phyloP scores from a whole-genome alignment of 345 rosid species.

The Sonneratia alba region DNA sequence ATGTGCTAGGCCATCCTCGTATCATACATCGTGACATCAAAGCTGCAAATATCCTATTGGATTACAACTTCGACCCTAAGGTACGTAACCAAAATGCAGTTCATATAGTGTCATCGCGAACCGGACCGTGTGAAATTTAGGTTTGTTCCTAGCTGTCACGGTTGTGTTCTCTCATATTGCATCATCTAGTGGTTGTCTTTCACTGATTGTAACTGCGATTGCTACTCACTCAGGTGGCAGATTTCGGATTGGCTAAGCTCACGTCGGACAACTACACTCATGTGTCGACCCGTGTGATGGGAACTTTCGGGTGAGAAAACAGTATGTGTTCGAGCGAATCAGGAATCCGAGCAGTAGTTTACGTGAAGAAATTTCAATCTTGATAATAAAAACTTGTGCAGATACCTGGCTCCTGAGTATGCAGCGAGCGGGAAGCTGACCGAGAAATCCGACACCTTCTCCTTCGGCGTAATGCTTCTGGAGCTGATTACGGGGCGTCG shows the following conservation, averaged over 20 bases:
- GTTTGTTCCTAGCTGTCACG: no score
- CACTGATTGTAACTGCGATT: no score
- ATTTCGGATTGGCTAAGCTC: slow-evolving; percentile 79
- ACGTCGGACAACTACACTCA: slow-evolving; percentile 55
- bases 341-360: no score
- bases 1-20: slow-evolving; percentile 4
- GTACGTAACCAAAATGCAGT: slow-evolving; percentile 17
- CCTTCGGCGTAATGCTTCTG: slow-evolving; percentile 8
- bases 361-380: no score
- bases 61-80: slow-evolving; percentile 43
- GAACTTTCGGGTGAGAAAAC: slow-evolving; percentile 67
- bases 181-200: no score
- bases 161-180: no score
- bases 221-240: slow-evolving; percentile 46
- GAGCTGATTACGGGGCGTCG: slow-evolving; percentile 6
- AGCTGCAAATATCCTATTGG: slow-evolving; percentile 4
- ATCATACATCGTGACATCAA: slow-evolving; percentile 12
- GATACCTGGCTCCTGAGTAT: slow-evolving; percentile 9
- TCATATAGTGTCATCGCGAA: no score
- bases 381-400: background rate
- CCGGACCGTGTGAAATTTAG: no score
- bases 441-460: slow-evolving; percentile 7
- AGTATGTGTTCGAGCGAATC: background rate
- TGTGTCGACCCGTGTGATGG: slow-evolving; percentile 87
- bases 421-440: slow-evolving; percentile 10